Evolutionary conservation across 345 rosid species (phyloP), one percentile per base, ranked within the genome.

Genomic region (Rhodamnia argentea): DNA sequence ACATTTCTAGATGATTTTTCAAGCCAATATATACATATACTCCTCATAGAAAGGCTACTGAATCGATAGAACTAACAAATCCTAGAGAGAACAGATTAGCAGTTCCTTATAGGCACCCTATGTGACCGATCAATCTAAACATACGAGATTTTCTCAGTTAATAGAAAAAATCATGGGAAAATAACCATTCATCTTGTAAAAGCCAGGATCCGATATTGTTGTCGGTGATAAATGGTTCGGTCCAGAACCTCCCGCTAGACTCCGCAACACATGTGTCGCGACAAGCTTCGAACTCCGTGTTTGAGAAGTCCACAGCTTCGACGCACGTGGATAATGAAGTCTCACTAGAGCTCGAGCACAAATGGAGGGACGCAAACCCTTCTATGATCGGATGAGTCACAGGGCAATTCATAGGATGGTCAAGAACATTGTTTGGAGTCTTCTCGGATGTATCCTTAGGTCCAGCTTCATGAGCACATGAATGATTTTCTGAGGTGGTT

Each of bases 221-320:
- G 58, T 88, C 90, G 24, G 88, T 37, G 8, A 90, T 85, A 85
- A 90, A 90, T 6, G 91, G 92, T 53, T 90, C 87, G 3, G 88
- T 88, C 92, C 92, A 90, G 64, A 88, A 90, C 62, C 82, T 88
- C 62, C 89, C 90, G 32, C 88, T 55, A 64, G 84, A 81, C 24
- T 55, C 83, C 22, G 50, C 85, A 47, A 32, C 32, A 32, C 32
- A 40, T 15, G 52, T 53, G 62, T 24, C 22, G 37, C 13, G 14
- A 56, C 58, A 84, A 12, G 26, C 56, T 59, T 62, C 50, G 81
- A 4, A 23, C 47, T 60, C 86, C 14, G 37, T 6, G 86, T 40
- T 57, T 22, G 24, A 32, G 78, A 70, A 70, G 47, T 32, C 78
- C 13, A 4, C 24, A 10, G 7, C 78, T 11, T 70, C 78, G 5